A percentile compares a stretch with the other conserved stretches of the same genome.
These are phyloP conservation scores for Aureobasidium sp. DNA, from an alignment of 2,329 filamentous ascomycete genomes.

Conservation along the genomic window DNA sequence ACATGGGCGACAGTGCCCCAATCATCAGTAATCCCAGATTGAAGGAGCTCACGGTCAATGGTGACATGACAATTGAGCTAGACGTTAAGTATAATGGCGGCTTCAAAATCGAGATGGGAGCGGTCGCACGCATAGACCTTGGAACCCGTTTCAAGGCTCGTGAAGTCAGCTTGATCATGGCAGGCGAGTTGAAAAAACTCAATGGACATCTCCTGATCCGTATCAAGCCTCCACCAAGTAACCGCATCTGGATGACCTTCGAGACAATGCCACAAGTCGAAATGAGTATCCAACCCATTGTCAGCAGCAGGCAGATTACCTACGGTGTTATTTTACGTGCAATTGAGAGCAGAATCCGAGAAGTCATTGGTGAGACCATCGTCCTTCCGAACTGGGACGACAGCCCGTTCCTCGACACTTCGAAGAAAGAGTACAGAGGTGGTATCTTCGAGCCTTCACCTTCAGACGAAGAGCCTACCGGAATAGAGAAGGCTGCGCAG, in stretches of 20 bases:
- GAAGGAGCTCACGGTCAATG: slow-evolving; percentile 84
- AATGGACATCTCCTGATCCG: slow-evolving; percentile 80
- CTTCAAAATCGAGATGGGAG: slow-evolving; percentile 81
- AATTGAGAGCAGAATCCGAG: slow-evolving; percentile 91
- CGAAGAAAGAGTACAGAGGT: slow-evolving; percentile 70
- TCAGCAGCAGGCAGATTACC: slow-evolving; percentile 90
- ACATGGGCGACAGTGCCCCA: slow-evolving; percentile 80
- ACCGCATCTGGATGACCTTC: slow-evolving; percentile 93
- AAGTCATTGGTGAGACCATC: slow-evolving; percentile 85
- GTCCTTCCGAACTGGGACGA: slow-evolving; percentile 97
- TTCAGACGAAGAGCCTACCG: slow-evolving; percentile 8
- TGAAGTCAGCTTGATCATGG: slow-evolving; percentile 82
- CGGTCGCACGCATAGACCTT: slow-evolving; percentile 87
- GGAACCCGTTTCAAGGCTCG: slow-evolving; percentile 81
- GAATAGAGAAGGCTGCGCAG: slow-evolving; percentile 3
- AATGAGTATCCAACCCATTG: slow-evolving; percentile 89
- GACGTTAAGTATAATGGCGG: slow-evolving; percentile 86
- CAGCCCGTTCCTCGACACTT: slow-evolving; percentile 78
- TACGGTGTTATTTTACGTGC: slow-evolving; percentile 86
- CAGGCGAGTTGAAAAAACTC: slow-evolving; percentile 74
- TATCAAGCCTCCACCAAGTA: slow-evolving; percentile 91
- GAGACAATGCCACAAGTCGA: slow-evolving; percentile 91
- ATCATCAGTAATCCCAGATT: slow-evolving; percentile 83
- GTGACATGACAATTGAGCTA: slow-evolving; percentile 78
- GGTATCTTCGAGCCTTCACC: slow-evolving; percentile 60